Conservation (phyloP, 164 flowering plant genomes). For the Hamamelis virginiana region DNA sequence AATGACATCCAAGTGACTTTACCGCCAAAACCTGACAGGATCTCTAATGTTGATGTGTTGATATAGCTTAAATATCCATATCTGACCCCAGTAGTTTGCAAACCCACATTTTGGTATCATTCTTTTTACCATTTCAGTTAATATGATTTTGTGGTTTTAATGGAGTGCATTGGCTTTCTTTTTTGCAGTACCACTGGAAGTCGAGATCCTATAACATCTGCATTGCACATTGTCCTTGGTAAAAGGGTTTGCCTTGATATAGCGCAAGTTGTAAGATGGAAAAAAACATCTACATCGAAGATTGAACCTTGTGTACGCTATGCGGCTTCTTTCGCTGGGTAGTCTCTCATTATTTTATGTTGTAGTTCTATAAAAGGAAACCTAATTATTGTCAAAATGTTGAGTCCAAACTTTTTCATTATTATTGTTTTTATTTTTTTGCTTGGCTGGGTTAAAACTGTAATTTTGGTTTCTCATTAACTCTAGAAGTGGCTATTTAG, state of each 20-base stretch:
- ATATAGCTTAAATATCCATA: too few relatives aligned
- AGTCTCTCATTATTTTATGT: constrained; percentile 15
- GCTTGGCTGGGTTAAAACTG: too few relatives aligned
- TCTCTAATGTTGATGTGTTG: too few relatives aligned
- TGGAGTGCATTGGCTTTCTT: background rate
- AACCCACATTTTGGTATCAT: background rate
- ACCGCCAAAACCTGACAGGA: too few relatives aligned
- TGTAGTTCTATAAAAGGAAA: background rate
- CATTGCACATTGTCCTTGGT: constrained; percentile 90
- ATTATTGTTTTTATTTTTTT: too few relatives aligned
- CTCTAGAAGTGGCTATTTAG: too few relatives aligned
- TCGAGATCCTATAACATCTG: constrained; percentile 93
- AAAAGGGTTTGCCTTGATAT: constrained; percentile 75
- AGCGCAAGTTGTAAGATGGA: constrained; percentile 96
- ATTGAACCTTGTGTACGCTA: constrained; percentile 78
- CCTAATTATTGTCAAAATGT: background rate
- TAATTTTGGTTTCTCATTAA: too few relatives aligned
- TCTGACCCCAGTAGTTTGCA: too few relatives aligned
- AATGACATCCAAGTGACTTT: too few relatives aligned
- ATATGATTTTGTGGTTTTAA: background rate
- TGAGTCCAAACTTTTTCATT: too few relatives aligned
- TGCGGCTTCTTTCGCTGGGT: constrained; percentile 97
- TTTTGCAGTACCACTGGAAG: constrained; percentile 85
- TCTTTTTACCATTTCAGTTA: background rate
- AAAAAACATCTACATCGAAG: constrained; percentile 49